Percentiles rank a stretch among this genome's conserved stretches.
Conservation (phyloP, 305 asterid species). For the Solanum chacoense region DNA sequence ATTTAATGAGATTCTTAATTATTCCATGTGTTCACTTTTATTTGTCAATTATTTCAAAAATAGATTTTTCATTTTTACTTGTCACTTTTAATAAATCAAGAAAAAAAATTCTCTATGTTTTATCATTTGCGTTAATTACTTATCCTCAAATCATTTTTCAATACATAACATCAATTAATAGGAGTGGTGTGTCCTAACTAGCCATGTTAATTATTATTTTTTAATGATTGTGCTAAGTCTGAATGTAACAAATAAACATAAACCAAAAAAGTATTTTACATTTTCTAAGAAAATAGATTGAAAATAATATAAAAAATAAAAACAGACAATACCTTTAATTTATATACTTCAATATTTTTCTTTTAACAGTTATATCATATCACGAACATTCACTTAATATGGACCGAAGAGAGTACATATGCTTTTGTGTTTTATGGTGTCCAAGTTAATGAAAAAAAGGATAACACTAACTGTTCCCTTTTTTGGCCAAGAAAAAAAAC, state of each 20-base stretch:
- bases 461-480: background rate
- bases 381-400: background rate
- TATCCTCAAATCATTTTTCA: too few relatives aligned
- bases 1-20: background rate
- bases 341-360: too few relatives aligned
- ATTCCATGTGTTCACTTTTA: background rate
- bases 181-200: background rate
- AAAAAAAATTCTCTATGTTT: too few relatives aligned
- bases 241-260: too few relatives aligned
- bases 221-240: background rate
- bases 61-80: too few relatives aligned
- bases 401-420: background rate
- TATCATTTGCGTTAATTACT: too few relatives aligned
- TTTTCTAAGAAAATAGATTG: too few relatives aligned
- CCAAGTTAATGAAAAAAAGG: background rate
- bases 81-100: too few relatives aligned
- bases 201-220: background rate
- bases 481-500: background rate
- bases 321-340: background rate
- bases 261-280: too few relatives aligned
- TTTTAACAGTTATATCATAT: background rate
- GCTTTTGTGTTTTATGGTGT: background rate
- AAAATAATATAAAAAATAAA: too few relatives aligned
- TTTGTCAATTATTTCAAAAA: background rate
- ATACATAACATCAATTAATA: too few relatives aligned